Base-by-base conservation (phyloP, 148 eudicot species). In the Rhododendron griersonianum region DNA sequence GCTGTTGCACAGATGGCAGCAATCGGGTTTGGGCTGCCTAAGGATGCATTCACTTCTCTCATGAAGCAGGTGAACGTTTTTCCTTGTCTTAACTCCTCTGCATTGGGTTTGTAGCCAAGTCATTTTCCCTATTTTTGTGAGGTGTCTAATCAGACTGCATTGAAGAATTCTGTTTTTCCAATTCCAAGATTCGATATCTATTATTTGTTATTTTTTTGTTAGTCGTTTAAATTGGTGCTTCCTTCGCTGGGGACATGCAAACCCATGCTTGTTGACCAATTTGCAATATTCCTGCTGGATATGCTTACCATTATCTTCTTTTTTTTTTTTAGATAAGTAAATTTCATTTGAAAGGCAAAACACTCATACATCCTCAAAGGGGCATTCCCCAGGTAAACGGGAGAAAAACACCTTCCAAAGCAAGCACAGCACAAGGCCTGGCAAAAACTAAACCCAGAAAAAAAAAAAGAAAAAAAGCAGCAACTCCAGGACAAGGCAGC, bases 1-100 rank as follows among this genome's bases (percentile, higher is more conserved):
- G 93, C 85, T 93, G 98, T 95, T 87, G 96, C 98, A 86, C 98
- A 97, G 86, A 94, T 95, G 99, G 96, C 98, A 1, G 99, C 99
- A 47, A 90, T 94, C 37, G 98, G 98, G 48, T 93, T 97, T 90
- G 96, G 93, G 55, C 91, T 95, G 89, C 90, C 93, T 13, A 93
- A 92, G 85, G 95, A 95, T 87, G 98, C 99, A 45, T 97, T 97
- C 89, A 97, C 98, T 86, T 91, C 95, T 88, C 88, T 94, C 75
- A 97, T 97, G 99, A 92, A 92, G 85, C 98, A 94, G 95, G 98
- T 94, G 53, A 81, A 16, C 28, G 11, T 51, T 57, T 48, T 84
- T 81, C 51, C 45, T 7, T 84, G 78, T 48, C 30, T 61, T 5
- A 69, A 21, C 35, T 23, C 30, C 28, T 57, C 61, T 80, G 4